Evolutionary conservation across 768 basidiomycete species (phyloP), one percentile per base, ranked within the genome.

Genomic region (Russula sp.): DNA sequence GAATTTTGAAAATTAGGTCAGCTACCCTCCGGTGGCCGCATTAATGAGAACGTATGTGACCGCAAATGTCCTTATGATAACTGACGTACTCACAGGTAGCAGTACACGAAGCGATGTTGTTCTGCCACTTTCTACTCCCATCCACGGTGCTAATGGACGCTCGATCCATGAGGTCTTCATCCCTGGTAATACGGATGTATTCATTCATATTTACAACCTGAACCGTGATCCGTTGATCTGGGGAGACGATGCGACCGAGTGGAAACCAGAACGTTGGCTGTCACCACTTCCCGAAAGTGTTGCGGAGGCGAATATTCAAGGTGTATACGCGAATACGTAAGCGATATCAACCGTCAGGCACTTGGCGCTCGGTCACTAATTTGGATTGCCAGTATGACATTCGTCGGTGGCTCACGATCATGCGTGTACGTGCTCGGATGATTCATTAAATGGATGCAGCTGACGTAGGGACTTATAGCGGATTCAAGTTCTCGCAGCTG

Each of bases 191-290:
- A 27, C 27, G 27, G 27, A 27, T 27, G 27, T 27, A 27, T 27
- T 27, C 27, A 27, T 27, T 27, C 27, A 27, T 27, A 27, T 27
- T 27, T 27, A 27, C 27, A 27, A 27, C 27, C 27, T 27, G 27
- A 27, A 27, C 27, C 27, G 27, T 3, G 27, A 27, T 27, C 27
- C 27, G 27, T 27, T 3, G 27, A 27, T 27, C 11, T 80, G 79
- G 79, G 79, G 79, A 1, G 65, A 67, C 7, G 79, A 80, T 63
- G 73, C 76, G 3, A 44, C 72, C 9, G 75, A 76, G 57, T 81
- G 76, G 75, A 77, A 72, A 57, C 78, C 79, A 9, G 78, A 79
- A 57, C 72, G 79, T 40, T 80, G 77, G 77, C 67, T 79, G 5
- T 45, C 51, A 31, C 68, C 67, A 9, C 59, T 71, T 9, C 70